Percentiles rank a stretch among this genome's conserved stretches.
phyloP scores from a whole-genome alignment of 2,329 filamentous ascomycete genomes.

The Cytospora mali region DNA sequence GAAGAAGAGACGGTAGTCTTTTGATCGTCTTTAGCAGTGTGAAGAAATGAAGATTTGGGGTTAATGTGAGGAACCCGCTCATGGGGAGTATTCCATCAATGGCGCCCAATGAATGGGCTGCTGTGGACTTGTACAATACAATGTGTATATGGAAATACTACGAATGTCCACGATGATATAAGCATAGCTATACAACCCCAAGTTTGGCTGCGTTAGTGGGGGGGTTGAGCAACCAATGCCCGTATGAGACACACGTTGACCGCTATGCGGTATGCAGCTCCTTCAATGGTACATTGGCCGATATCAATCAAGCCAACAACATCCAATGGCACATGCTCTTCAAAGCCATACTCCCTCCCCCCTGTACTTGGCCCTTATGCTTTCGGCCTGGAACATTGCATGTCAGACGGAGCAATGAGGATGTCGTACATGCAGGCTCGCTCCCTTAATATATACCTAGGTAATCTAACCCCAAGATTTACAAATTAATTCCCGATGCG shows the following conservation, averaged over 20 bases:
- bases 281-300: not conserved
- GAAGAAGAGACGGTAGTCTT: conserved; percentile 24
- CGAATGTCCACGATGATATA: not conserved
- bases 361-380: not conserved
- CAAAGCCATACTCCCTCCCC: not conserved
- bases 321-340: not conserved
- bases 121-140: not conserved
- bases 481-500: not conserved
- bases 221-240: not conserved
- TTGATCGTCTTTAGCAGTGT: not conserved
- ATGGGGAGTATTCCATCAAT: not conserved
- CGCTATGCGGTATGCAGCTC: not conserved
- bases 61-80: not conserved
- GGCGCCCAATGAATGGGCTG: not conserved
- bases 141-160: not conserved
- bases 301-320: not conserved
- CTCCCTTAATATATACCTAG: not conserved
- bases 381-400: not conserved
- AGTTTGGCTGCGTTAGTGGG: not conserved
- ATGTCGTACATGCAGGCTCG: not conserved
- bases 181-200: not conserved
- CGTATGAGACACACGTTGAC: not conserved
- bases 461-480: too few species aligned
- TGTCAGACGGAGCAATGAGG: not conserved
- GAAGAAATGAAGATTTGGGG: too few species aligned